Conservation (phyloP, 1,284 basidiomycete species). For the Coriolopsis trogii region DNA sequence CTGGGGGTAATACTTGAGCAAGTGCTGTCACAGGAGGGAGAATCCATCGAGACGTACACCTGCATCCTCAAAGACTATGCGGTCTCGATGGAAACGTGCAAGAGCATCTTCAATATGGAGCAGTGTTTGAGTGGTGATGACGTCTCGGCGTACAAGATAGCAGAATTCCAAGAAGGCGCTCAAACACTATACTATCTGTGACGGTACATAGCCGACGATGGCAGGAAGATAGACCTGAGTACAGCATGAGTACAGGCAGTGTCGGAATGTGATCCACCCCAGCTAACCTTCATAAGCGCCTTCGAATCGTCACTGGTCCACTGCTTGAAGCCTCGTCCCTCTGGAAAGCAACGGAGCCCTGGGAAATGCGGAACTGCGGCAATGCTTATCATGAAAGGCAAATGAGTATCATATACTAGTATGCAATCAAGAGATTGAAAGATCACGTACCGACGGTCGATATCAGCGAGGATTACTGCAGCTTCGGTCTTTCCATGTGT, state of each 20-base stretch:
- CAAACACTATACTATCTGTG: slow-evolving; percentile 10
- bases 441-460: slow-evolving; percentile 23
- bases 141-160: slow-evolving; percentile 10
- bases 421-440: background rate
- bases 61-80: slow-evolving; percentile 33
- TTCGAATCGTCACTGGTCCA: slow-evolving; percentile 27
- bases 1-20: slow-evolving; percentile 21
- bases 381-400: background rate
- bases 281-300: slow-evolving; percentile 24
- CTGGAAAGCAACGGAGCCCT: slow-evolving; percentile 17
- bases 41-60: slow-evolving; percentile 28
- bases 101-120: background rate
- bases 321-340: slow-evolving; percentile 24
- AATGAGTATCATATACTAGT: background rate
- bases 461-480: slow-evolving; percentile 7
- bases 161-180: slow-evolving; percentile 19
- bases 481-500: background rate
- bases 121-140: background rate
- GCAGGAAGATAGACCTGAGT: slow-evolving; percentile 19
- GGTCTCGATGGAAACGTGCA: slow-evolving; percentile 33
- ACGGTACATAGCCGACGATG: slow-evolving; percentile 18
- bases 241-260: background rate
- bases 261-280: too few relatives aligned
- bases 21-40: slow-evolving; percentile 33
- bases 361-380: slow-evolving; percentile 14